These are phyloP conservation scores for Phytophthora lateralis DNA, from an alignment of 352 stramenopile genomes.

Conservation along the genomic window DNA sequence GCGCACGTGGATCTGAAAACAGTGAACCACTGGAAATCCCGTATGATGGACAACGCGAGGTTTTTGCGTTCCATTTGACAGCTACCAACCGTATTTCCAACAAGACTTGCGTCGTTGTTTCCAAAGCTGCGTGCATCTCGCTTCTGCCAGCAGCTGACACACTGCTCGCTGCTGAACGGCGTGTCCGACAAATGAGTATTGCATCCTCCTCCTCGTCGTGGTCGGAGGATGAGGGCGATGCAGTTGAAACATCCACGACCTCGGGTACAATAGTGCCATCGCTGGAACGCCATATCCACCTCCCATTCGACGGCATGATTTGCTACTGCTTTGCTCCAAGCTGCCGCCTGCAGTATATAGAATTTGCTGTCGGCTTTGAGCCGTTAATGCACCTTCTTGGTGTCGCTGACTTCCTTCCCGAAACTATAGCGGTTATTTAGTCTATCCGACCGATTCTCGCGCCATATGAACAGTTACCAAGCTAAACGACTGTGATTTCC, in stretches of 20 bases:
- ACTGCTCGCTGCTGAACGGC: conserved; percentile 15
- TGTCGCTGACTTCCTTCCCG: conserved; percentile 60
- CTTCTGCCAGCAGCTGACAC: conserved; percentile 29
- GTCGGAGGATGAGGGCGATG: conserved; percentile 31
- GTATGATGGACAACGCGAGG: conserved; percentile 55
- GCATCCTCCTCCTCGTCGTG: conserved; percentile 15
- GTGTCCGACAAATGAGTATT: conserved; percentile 27
- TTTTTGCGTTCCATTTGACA: conserved; percentile 71
- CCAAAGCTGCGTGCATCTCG: conserved; percentile 61
- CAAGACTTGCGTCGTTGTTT: conserved; percentile 61
- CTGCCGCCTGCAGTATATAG: conserved; percentile 74
- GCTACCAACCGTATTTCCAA: conserved; percentile 79
- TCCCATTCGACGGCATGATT: conserved; percentile 82
- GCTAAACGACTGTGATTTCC: conserved; percentile 2
- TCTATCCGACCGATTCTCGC: not conserved
- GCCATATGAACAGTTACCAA: conserved; percentile 1
- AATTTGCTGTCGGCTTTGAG: conserved; percentile 89
- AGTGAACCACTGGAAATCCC: conserved; percentile 68
- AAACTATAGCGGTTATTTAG: conserved; percentile 20
- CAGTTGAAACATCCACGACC: conserved; percentile 5
- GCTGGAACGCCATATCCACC: conserved; percentile 74
- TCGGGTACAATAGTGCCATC: not conserved
- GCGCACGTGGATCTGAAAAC: conserved; percentile 53
- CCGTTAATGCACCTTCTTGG: conserved; percentile 78
- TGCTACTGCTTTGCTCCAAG: conserved; percentile 79